These are phyloP conservation scores for Mesotaenium endlicherianum DNA, from an alignment of 139 green algal genomes.

Conservation along the genomic window DNA sequence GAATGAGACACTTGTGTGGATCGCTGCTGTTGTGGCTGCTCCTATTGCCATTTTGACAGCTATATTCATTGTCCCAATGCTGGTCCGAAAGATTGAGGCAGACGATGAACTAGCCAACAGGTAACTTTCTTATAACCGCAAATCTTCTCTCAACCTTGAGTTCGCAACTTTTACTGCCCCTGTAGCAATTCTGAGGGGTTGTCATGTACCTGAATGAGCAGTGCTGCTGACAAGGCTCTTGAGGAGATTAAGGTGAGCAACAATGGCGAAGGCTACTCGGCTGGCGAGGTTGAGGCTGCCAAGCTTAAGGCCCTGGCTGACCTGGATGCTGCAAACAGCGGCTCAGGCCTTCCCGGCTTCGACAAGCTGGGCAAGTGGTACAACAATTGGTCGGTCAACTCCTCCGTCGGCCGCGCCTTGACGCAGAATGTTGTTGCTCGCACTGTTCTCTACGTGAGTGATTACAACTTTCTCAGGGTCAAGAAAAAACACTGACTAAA, in stretches of 20 bases:
- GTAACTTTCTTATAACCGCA: not conserved
- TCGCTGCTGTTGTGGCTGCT: not conserved
- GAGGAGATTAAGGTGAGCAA: too few relatives aligned
- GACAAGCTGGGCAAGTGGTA: not conserved
- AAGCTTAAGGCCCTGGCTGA: too few relatives aligned
- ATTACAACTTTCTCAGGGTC: too few relatives aligned
- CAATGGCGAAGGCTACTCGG: too few relatives aligned
- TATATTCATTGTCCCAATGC: conserved; percentile 4
- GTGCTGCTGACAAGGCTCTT: too few relatives aligned
- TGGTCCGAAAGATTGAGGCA: not conserved
- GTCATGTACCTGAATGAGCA: too few relatives aligned
- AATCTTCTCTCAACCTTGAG: not conserved
- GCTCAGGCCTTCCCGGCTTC: too few relatives aligned
- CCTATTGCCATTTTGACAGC: not conserved
- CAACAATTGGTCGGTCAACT: not conserved
- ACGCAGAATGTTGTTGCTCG: not conserved
- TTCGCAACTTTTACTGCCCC: too few relatives aligned
- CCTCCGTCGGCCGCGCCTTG: not conserved
- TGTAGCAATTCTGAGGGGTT: too few relatives aligned
- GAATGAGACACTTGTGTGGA: not conserved
- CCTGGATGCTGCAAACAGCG: too few relatives aligned
- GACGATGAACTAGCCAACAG: not conserved
- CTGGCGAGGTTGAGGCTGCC: too few relatives aligned
- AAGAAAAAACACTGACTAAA: not conserved
- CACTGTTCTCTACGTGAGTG: not conserved